Evolutionary conservation across 2,329 filamentous ascomycete genomes (phyloP), one percentile per base, ranked within the genome.

Genomic region (Phaeosphaeriaceae sp.): DNA sequence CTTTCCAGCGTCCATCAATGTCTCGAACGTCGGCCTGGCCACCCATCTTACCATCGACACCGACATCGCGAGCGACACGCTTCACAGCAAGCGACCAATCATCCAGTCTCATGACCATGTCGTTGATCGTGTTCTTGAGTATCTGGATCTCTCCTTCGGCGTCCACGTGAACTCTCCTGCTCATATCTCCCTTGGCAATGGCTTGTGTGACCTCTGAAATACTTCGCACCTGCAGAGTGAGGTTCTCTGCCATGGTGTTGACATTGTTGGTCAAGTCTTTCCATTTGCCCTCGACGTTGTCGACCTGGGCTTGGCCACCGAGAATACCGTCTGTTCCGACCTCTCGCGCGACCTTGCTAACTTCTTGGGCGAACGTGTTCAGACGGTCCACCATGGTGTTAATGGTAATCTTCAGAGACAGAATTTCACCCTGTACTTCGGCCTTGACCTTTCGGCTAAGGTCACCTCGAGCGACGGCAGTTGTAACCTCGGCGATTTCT

Each of bases 41-140:
- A 70, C 94, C 94, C 92, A 99, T 97, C 82, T 97, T 98, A 62
- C 94, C 94, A 72, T 98, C 95, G 52, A 98, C 94, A 66, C 94
- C 94, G 67, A 98, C 95, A 77, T 98, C 95, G 71, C 95, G 93
- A 57, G 94, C 94, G 27, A 99, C 94, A 68, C 93, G 88, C 80
- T 98, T 95, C 63, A 99, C 91, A 74, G 97, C 93, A 67, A 96
- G 93, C 55, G 93, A 97, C 86, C 97, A 98, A 65, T 94, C 94
- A 58, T 95, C 96, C 51, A 99, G 82, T 62, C 94, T 88, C 75
- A 93, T 93, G 65, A 98, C 94, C 94, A 97, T 97, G 88, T 97
- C 94, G 77, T 97, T 97, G 82, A 97, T 97, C 45, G 94, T 98
- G 73, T 96, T 92, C 76, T 97, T 97, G 52, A 98, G 82, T 2